Evolutionary conservation across 1,139 yeast genomes (phyloP).

Genomic region (Magnusiomyces magnusii): DNA sequence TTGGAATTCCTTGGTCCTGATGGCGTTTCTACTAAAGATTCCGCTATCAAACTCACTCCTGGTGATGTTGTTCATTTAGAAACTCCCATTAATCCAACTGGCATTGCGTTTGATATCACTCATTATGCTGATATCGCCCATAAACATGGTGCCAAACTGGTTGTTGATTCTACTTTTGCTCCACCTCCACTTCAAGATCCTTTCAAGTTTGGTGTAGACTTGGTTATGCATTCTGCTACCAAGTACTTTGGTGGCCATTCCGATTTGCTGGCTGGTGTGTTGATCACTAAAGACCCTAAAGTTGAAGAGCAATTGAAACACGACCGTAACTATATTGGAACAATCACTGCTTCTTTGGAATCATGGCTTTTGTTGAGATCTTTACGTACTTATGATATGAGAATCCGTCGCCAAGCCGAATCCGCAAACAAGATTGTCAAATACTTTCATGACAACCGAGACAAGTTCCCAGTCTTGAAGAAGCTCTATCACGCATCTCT

Average conservation of each 20-base stretch:
- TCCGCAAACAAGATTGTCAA: constrained; percentile 58
- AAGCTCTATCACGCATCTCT: constrained; percentile 64
- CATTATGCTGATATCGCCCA: constrained; percentile 63
- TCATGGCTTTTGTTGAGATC: constrained; percentile 68
- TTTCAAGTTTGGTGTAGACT: constrained; percentile 71
- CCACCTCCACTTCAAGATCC: constrained; percentile 88
- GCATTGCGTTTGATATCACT: constrained; percentile 56
- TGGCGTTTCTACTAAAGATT: constrained; percentile 30
- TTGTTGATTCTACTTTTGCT: constrained; percentile 85
- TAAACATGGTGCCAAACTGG: constrained; percentile 54
- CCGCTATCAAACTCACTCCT: constrained; percentile 39
- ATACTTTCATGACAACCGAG: constrained; percentile 45
- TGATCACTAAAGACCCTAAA: constrained; percentile 51
- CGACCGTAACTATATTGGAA: constrained; percentile 67
- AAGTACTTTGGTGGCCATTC: constrained; percentile 93
- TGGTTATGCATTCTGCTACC: constrained; percentile 84
- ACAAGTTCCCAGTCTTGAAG: constrained; percentile 43
- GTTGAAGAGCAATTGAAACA: constrained; percentile 41
- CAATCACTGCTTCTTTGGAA: constrained; percentile 73
- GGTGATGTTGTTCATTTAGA: constrained; percentile 84
- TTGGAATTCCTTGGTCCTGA: not conserved
- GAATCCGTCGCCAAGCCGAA: constrained; percentile 58
- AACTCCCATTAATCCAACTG: constrained; percentile 84
- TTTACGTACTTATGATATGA: constrained; percentile 65
- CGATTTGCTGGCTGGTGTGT: constrained; percentile 77